phyloP scores from a whole-genome alignment of 257 asterid genomes.

The Jacaranda mimosifolia region DNA sequence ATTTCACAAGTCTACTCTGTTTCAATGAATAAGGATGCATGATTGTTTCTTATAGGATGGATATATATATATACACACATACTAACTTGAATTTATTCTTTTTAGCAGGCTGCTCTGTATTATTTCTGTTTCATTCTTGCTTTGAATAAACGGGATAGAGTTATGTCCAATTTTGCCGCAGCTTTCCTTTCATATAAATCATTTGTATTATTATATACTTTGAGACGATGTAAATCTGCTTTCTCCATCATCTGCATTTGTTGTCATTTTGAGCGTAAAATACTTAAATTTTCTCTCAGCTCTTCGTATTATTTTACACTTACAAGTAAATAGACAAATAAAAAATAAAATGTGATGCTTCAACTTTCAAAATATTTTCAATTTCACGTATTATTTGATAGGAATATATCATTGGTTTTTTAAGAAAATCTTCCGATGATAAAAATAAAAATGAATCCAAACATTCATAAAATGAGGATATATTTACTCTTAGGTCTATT shows the following conservation, averaged over 20 bases:
- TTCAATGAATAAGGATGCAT: background rate
- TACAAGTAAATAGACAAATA: too few relatives aligned
- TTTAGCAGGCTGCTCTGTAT: conserved; percentile 30
- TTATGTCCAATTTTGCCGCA: conserved; percentile 25
- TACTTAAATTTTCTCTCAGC: too few relatives aligned
- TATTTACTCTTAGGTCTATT: too few relatives aligned
- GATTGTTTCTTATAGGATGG: conserved; percentile 27
- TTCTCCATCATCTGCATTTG: background rate
- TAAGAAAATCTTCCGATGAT: too few relatives aligned
- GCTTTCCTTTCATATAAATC: conserved; percentile 11
- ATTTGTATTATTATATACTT: conserved; percentile 28
- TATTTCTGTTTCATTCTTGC: conserved; percentile 35
- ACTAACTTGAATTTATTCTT: conserved; percentile 19
- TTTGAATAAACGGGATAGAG: conserved; percentile 29
- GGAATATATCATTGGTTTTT: too few relatives aligned
- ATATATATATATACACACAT: background rate
- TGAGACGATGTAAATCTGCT: conserved; percentile 11
- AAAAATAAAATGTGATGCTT: too few relatives aligned
- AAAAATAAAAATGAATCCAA: too few relatives aligned
- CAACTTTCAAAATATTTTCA: too few relatives aligned
- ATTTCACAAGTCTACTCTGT: conserved; percentile 15
- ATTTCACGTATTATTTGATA: too few relatives aligned
- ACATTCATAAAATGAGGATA: too few relatives aligned
- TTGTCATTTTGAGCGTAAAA: background rate
- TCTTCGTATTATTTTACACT: too few relatives aligned